Base-by-base conservation (phyloP, 306 rosid genomes). In the Gleditsia sinensis region DNA sequence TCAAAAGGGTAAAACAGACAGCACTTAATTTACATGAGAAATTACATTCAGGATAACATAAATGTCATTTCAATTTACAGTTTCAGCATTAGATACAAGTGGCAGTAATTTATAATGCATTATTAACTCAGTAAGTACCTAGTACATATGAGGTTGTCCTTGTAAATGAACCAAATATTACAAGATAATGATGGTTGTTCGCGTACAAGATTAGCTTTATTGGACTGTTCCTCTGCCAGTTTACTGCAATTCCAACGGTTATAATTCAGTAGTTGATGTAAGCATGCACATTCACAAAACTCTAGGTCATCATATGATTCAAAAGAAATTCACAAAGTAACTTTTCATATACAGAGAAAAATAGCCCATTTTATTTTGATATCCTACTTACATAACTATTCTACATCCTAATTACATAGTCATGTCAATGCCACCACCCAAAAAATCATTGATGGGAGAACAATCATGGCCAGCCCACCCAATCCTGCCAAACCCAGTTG, bases 151-250 rank as follows among this genome's bases (percentile, higher is more conserved):
- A 90, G 87, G 56, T 40, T 81, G 27, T 92, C 96, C 67, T 84
- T 83, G 86, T 88, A 88, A 61, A 87, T 82, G 87, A 90, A 85
- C 92, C 94, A 90, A 61, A 88, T 80, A 72, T 83, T 88, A 82
- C 98, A 92, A 64, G 83, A 84, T 7, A 54, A 63, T 2, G 84
- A 88, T 54, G 91, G 88, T 45, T 81, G 80, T 48, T 85, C 81
- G 70, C 84, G 72, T 28, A 83, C 91, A 80, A 80, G 76, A 75
- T 77, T 49, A 67, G 91, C 89, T 80, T 90, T 87, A 64, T 70
- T 82, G 28, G 88, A 85, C 77, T 70, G 80, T 57, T 86, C 81
- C 53, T 82, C 87, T 12, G 86, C 84, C 71, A 87, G 68, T 83
- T 87, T 81, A 79, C 96, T 92, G 82, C 62, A 67, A 72, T 49